These are phyloP conservation scores for Starmerella ratchasimensis DNA, from an alignment of 805 yeast species.

Conservation along the genomic window DNA sequence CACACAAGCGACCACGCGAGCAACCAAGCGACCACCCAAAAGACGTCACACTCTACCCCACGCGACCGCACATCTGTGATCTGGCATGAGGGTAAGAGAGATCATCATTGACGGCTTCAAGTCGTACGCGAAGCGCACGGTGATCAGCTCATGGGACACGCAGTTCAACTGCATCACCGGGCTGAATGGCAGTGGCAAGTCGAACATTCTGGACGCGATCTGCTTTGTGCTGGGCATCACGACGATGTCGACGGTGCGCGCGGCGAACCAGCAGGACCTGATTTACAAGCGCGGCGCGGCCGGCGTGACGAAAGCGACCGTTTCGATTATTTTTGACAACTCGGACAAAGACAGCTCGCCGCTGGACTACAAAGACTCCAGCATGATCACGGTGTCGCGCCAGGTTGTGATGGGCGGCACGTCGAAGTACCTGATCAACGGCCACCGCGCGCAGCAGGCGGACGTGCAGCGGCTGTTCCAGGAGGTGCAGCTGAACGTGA, in stretches of 20 bases:
- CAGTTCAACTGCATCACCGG: constrained; percentile 98
- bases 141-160: constrained; percentile 87
- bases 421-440: constrained; percentile 83
- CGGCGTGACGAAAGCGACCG: constrained; percentile 93
- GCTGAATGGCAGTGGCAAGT: constrained; percentile 92
- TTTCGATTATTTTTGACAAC: constrained; percentile 89
- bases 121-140: constrained; percentile 93
- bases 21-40: too few species aligned
- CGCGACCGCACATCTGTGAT: too few species aligned
- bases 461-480: constrained; percentile 83
- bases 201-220: constrained; percentile 90
- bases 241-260: constrained; percentile 88
- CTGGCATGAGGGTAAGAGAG: constrained; percentile 79
- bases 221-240: constrained; percentile 97
- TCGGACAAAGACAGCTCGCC: constrained; percentile 64
- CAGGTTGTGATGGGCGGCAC: constrained; percentile 85
- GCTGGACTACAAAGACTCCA: constrained; percentile 67
- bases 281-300: constrained; percentile 97
- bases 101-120: constrained; percentile 94
- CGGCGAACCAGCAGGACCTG: constrained; percentile 81
- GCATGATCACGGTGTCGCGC: constrained; percentile 66
- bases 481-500: constrained; percentile 87
- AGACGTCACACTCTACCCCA: too few species aligned
- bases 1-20: too few species aligned
- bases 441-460: constrained; percentile 91